Evolutionary conservation across 768 basidiomycete species (phyloP), one percentile per base, ranked within the genome.

Genomic region (Baorangia bicolor): DNA sequence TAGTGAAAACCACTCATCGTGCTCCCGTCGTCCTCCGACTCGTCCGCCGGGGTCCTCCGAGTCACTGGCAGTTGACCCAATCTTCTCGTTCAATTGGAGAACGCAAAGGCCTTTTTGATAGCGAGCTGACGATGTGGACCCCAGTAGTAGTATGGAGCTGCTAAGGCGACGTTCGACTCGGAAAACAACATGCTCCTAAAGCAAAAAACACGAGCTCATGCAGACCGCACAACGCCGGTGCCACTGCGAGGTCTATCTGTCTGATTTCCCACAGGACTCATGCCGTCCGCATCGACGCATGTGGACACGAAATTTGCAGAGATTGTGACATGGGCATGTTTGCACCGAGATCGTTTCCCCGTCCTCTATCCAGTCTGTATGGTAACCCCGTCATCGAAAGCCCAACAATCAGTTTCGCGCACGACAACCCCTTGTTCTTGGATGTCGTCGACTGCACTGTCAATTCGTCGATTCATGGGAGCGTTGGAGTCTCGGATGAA

Each of bases 331-430:
- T 25, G 60, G 64, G 4, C 77, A 84, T 54, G 71, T 81, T 14
- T 60, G 57, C n/a, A 64, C 76, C 18, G 79, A 79, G 64, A 74
- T 87, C 76, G 75, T 14, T 86, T 78, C 50, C 86, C 86, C 1
- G 80, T 87, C 9, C 66, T 79, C 20, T 88, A 87, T 61, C 87
- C 86, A 0, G 65, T 77, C 13, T 88, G 87, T 55, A 67, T 70
- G 23, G 72, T 76, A 18, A n/a, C n/a, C n/a, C n/a, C n/a, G n/a
- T n/a, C n/a, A n/a, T n/a, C n/a, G n/a, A n/a, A n/a, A n/a, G n/a
- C n/a, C n/a, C n/a, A n/a, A n/a, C n/a, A n/a, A n/a, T n/a, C n/a
- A n/a, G n/a, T n/a, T n/a, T n/a, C n/a, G n/a, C n/a, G n/a, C n/a
- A n/a, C n/a, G n/a, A n/a, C n/a, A n/a, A n/a, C n/a, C n/a, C n/a